Evolutionary conservation across 106 monocot species (phyloP).

Genomic region (Dioscorea dumetorum): DNA sequence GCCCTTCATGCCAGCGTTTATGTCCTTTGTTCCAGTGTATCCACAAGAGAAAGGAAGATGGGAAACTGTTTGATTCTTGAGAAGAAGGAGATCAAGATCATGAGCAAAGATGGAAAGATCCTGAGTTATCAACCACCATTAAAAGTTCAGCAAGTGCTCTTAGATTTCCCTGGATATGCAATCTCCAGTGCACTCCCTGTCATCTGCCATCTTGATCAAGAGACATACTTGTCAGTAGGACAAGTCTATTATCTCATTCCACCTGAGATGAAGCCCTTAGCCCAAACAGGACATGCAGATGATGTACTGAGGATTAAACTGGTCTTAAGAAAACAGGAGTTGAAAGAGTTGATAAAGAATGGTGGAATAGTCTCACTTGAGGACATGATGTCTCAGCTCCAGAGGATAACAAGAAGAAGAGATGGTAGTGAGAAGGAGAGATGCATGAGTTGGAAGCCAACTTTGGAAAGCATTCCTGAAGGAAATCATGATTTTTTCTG

Average conservation of each 20-base stretch:
- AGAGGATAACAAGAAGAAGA: neutral
- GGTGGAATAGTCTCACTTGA: slow-evolving; percentile 25
- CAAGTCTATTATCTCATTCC: slow-evolving; percentile 17
- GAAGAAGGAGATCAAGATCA: slow-evolving; percentile 25
- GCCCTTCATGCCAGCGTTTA: neutral
- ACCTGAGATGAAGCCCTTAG: neutral
- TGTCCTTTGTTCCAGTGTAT: neutral
- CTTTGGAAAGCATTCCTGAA: slow-evolving; percentile 66
- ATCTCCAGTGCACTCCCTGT: slow-evolving; percentile 13
- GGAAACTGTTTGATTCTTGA: slow-evolving; percentile 44
- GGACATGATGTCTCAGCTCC: slow-evolving; percentile 23
- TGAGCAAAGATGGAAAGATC: slow-evolving; percentile 18
- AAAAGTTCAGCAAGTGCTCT: slow-evolving; percentile 8
- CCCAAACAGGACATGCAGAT: neutral
- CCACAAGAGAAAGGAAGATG: slow-evolving; percentile 13
- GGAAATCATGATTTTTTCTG: slow-evolving; percentile 15
- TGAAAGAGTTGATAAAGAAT: slow-evolving; percentile 33
- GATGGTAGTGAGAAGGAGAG: neutral
- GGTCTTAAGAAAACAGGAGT: slow-evolving; percentile 37
- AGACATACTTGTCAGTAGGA: slow-evolving; percentile 1
- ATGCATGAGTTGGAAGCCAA: slow-evolving; percentile 39
- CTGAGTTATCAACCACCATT: slow-evolving; percentile 13
- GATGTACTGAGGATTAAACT: slow-evolving; percentile 33
- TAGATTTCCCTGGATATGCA: slow-evolving; percentile 11
- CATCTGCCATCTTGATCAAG: neutral